Evolutionary conservation across 2,329 filamentous ascomycete genomes (phyloP), one percentile per base, ranked within the genome.

Genomic region (Diaporthe sp.): DNA sequence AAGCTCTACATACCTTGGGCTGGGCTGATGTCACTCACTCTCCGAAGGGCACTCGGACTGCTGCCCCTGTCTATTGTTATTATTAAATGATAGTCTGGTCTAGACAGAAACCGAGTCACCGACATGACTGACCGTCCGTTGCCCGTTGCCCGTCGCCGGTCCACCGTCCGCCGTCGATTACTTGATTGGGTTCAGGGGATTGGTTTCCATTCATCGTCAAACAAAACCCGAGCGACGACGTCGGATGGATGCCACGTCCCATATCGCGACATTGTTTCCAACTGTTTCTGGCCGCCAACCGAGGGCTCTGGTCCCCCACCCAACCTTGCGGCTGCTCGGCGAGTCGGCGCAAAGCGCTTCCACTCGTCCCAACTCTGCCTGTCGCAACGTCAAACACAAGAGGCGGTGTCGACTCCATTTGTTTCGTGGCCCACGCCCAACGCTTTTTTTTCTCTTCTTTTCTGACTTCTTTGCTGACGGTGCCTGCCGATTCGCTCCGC

Each of bases 311-410:
- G 46, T 22, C 28, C 49, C n/a, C 65, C 46, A 42, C 46, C 49
- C 34, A 42, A 55, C 34, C 49, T 42, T 69, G 65, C 65, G 49
- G 49, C 65, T 69, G 65, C 34, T 69, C 46, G 65, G 65, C 34
- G 65, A 69, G 65, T 69, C 65, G 65, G 49, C 65, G 49, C 3
- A 10, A 34, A 39, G 65, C 65, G 49, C 65, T 69, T 69, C 34
- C 46, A 6, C 49, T 69, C 65, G 49, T 69, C 65, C 65, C 65
- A 69, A 69, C 46, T 69, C 65, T 55, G 46, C 65, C 46, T 69
- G 65, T 69, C 65, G 65, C 65, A 69, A 69, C 49, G 9, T 69
- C 65, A 69, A 69, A 69, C 65, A 69, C 65, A 69, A 69, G 49
- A 55, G 65, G 65, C 65, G 49, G 65, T 69, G 65, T 69, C 65